phyloP scores from a whole-genome alignment of 1,284 basidiomycete species.

The Malassezia japonica region DNA sequence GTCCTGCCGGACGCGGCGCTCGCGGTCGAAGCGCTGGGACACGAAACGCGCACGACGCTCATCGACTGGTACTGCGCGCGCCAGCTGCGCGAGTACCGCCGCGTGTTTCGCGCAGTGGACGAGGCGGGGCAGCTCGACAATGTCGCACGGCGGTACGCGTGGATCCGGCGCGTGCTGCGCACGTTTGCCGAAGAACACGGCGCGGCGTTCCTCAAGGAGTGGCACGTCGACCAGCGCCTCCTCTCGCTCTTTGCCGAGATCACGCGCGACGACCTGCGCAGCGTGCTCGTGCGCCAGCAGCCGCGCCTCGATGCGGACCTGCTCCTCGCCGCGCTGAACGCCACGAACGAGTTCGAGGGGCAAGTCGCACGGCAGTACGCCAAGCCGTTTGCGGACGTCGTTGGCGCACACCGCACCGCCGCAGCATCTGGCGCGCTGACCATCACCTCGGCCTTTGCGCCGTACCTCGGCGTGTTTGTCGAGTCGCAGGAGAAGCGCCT shows the following conservation, averaged over 20 bases:
- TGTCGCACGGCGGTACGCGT: constrained; percentile 80
- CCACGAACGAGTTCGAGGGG: constrained; percentile 42
- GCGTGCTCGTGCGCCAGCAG: constrained; percentile 39
- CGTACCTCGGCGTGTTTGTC: constrained; percentile 83
- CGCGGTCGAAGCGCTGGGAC: constrained; percentile 40
- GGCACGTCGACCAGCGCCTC: constrained; percentile 37
- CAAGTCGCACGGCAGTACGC: constrained; percentile 28
- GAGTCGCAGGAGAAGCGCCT: constrained; percentile 78
- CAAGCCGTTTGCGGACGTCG: constrained; percentile 17
- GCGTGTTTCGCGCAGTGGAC: constrained; percentile 64
- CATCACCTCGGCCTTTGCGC: constrained; percentile 70
- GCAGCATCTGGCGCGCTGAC: constrained; percentile 40
- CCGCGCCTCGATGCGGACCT: constrained; percentile 32
- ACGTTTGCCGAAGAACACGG: constrained; percentile 73
- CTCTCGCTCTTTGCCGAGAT: constrained; percentile 37
- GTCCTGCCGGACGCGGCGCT: constrained; percentile 37
- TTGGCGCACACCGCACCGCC: not conserved
- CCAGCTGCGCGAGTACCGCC: constrained; percentile 88
- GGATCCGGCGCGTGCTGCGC: constrained; percentile 84
- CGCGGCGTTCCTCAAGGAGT: constrained; percentile 30
- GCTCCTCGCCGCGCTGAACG: constrained; percentile 36
- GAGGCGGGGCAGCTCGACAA: constrained; percentile 92
- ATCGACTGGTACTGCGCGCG: constrained; percentile 81
- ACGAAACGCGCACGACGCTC: constrained; percentile 54
- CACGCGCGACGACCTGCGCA: constrained; percentile 41